Conservation (phyloP, 192 early-diverging fungal species). For the Entomortierella parvispora region DNA sequence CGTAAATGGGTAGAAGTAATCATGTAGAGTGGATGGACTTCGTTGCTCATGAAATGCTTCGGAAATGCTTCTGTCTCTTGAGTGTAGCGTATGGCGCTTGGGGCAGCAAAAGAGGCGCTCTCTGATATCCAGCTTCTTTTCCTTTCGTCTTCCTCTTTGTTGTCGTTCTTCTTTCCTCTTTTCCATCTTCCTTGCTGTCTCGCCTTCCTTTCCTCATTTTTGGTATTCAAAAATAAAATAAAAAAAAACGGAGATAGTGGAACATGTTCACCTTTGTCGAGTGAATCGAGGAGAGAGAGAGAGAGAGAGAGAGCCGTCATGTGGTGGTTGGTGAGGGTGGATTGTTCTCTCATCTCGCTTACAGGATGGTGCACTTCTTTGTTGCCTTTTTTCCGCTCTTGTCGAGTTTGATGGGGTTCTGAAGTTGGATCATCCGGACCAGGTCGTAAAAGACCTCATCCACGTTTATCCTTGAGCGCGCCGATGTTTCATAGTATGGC, state of each 20-base stretch:
- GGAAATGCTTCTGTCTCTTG: too few species aligned
- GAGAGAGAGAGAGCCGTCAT: background rate
- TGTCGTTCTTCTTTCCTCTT: too few species aligned
- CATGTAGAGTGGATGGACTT: background rate
- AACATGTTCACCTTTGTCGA: too few species aligned
- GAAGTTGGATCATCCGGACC: constrained; percentile 89
- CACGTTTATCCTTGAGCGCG: constrained; percentile 87
- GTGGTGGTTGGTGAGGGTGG: background rate
- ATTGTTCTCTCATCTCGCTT: constrained; percentile 19
- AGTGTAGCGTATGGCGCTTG: too few species aligned
- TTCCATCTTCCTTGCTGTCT: too few species aligned
- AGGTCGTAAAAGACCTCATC: constrained; percentile 94
- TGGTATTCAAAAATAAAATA: too few species aligned
- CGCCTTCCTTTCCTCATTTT: too few species aligned
- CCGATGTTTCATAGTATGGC: constrained; percentile 89
- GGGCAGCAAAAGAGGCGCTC: too few species aligned
- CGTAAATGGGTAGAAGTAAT: background rate
- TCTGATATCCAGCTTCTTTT: too few species aligned
- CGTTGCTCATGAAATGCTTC: background rate
- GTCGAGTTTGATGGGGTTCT: constrained; percentile 75
- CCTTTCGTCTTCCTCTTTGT: too few species aligned
- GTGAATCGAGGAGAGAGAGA: too few species aligned
- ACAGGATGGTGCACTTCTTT: constrained; percentile 58
- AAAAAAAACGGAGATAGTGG: too few species aligned
- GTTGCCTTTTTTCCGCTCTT: constrained; percentile 42